A percentile compares a stretch with the other conserved stretches of the same genome.
Evolutionary conservation across 1,139 yeast genomes (phyloP).

Genomic region (Candida neerlandica): DNA sequence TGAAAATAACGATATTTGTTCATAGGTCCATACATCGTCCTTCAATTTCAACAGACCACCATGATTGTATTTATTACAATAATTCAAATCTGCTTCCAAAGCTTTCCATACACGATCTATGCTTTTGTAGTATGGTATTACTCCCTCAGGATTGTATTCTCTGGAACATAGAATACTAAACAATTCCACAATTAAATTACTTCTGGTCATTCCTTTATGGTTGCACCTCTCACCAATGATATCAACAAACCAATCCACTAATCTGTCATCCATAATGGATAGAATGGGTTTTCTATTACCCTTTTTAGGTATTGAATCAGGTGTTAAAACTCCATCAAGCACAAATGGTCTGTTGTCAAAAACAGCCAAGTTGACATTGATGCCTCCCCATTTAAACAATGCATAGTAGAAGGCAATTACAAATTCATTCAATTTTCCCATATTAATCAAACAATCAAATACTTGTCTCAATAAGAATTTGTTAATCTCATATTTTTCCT

Average conservation of each 20-base stretch:
- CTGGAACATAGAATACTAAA: slow-evolving; percentile 25
- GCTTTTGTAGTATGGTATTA: slow-evolving; percentile 27
- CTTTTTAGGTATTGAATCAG: not conserved
- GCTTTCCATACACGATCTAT: slow-evolving; percentile 33
- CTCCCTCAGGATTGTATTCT: slow-evolving; percentile 19
- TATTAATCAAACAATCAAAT: slow-evolving; percentile 34
- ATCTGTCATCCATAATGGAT: slow-evolving; percentile 12
- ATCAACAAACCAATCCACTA: too few species aligned
- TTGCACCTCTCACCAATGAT: too few species aligned
- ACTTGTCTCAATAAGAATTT: slow-evolving; percentile 33
- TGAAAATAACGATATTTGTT: not conserved
- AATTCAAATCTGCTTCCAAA: slow-evolving; percentile 37
- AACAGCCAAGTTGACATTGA: slow-evolving; percentile 15
- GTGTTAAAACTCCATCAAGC: slow-evolving; percentile 15
- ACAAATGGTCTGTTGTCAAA: slow-evolving; percentile 13
- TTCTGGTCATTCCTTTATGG: slow-evolving; percentile 22
- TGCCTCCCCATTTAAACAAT: slow-evolving; percentile 36
- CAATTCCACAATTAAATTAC: slow-evolving; percentile 26
- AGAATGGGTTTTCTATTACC: not conserved
- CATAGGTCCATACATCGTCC: too few species aligned
- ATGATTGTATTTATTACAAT: slow-evolving; percentile 36
- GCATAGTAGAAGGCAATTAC: slow-evolving; percentile 32
- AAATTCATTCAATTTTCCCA: slow-evolving; percentile 38
- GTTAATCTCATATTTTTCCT: slow-evolving; percentile 21
- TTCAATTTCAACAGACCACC: slow-evolving; percentile 14